Base-by-base conservation (phyloP, 2,329 filamentous ascomycete species). In the Colletotrichum gloeosporioides region DNA sequence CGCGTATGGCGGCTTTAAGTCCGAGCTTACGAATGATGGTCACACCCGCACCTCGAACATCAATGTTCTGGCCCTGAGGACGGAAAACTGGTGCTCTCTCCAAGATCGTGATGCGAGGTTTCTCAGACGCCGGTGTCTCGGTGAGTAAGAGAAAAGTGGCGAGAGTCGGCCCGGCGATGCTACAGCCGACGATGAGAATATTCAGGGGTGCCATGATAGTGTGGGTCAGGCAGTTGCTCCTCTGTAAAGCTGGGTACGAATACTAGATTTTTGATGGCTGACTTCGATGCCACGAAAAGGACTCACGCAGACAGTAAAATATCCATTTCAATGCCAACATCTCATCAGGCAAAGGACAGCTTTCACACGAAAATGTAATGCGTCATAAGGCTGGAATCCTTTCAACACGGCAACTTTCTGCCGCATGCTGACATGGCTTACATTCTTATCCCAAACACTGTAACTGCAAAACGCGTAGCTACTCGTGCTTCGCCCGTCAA, bases 1-100 rank as follows among this genome's bases (percentile, higher is more conserved):
- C 80, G 25, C 81, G 82, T 22, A 87, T 84, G 0, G 83, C 82
- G 0, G 73, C 77, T 59, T 86, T 85, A 80, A 87, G 82, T 0
- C 85, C 83, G 78, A 86, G 86, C 71, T 82, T 83, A 9, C 83
- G 80, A 81, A 86, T 85, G 4, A 86, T 80, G 2, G 82, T 80
- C 8, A 87, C 83, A 2, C 84, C 85, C 2, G 79, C 79, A 16
- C 82, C 83, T 73, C 85, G 84, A 49, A 86, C 83, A 66, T 86
- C 84, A 62, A 86, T 75, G n/a, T 82, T 82, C 39, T 86, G 84
- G 5, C 84, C 84, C 44, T 76, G 77, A 6, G 73, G 75, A 36
- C 75, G 81, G 34, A 79, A 64, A 75, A 71, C 71, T 8, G 82
- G 76, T 34, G 81, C 84, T 2, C 85, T 82, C 68, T 88, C 87